Evolutionary conservation across 2,329 filamentous ascomycete species (phyloP).

Genomic region (Aureobasidium zeae): DNA sequence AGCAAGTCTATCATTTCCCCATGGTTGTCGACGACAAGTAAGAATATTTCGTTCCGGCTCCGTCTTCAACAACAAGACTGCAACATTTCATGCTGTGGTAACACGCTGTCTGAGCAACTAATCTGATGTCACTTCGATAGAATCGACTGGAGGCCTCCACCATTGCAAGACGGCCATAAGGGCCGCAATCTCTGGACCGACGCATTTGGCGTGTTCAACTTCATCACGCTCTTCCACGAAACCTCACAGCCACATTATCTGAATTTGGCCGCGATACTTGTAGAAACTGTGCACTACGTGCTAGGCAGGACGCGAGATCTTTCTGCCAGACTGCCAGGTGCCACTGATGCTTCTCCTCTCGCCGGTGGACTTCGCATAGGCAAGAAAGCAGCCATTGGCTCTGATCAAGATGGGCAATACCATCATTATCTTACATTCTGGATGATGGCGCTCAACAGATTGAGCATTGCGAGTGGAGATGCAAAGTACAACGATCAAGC

Average conservation of each 20-base stretch:
- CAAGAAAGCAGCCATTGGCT: slow-evolving; percentile 41
- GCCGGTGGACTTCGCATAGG: slow-evolving; percentile 50
- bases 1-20: slow-evolving; percentile 15
- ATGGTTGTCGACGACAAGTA: slow-evolving; percentile 7
- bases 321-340: slow-evolving; percentile 38
- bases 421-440: slow-evolving; percentile 54
- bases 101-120: too few species aligned
- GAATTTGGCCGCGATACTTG: slow-evolving; percentile 40
- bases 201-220: slow-evolving; percentile 51
- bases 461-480: slow-evolving; percentile 41
- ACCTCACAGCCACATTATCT: slow-evolving; percentile 37
- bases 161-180: slow-evolving; percentile 6
- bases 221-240: slow-evolving; percentile 45
- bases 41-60: background rate
- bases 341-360: slow-evolving; percentile 44
- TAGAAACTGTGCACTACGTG: slow-evolving; percentile 43
- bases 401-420: slow-evolving; percentile 51
- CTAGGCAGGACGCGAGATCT: slow-evolving; percentile 47
- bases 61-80: background rate
- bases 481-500: slow-evolving; percentile 43
- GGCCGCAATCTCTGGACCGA: slow-evolving; percentile 31
- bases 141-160: slow-evolving; percentile 14
- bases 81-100: too few species aligned
- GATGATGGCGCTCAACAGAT: slow-evolving; percentile 53
- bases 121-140: background rate